Conservation (phyloP, 2,329 filamentous ascomycete genomes). For the Botryotinia narcissicola region DNA sequence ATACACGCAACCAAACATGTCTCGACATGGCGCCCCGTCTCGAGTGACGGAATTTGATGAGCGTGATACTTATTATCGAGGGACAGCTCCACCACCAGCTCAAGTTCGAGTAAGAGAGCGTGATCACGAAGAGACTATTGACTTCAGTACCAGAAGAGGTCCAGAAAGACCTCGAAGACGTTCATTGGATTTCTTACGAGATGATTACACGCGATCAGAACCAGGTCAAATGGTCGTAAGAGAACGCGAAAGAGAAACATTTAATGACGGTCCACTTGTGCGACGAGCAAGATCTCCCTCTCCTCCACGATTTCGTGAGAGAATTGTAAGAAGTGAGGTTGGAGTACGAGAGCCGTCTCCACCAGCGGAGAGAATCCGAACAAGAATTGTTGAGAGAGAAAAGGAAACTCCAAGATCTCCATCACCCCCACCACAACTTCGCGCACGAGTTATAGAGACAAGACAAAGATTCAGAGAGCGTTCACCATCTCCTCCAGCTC, state of each 20-base stretch:
- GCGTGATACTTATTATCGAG: constrained; percentile 32
- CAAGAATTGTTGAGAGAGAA: constrained; percentile 33
- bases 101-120: constrained; percentile 33
- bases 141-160: constrained; percentile 30
- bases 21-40: constrained; percentile 26
- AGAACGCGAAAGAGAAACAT: constrained; percentile 35
- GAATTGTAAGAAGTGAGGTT: constrained; percentile 28
- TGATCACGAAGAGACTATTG: constrained; percentile 35
- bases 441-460: constrained; percentile 36
- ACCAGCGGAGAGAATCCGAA: constrained; percentile 22
- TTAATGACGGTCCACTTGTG: constrained; percentile 30
- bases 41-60: constrained; percentile 31
- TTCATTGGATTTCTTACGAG: constrained; percentile 36
- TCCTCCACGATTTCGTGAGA: constrained; percentile 33
- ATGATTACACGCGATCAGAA: constrained; percentile 33
- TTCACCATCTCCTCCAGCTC: constrained; percentile 34
- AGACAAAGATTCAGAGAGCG: constrained; percentile 34
- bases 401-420: constrained; percentile 31
- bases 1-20: constrained; percentile 23
- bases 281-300: constrained; percentile 36
- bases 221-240: constrained; percentile 35
- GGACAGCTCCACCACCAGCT: constrained; percentile 27
- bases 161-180: constrained; percentile 23
- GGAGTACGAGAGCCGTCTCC: constrained; percentile 29
- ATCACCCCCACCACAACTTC: constrained; percentile 34